Evolutionary conservation across 129 eudicot genomes (phyloP).

Genomic region (Chrysanthemum makinoi): DNA sequence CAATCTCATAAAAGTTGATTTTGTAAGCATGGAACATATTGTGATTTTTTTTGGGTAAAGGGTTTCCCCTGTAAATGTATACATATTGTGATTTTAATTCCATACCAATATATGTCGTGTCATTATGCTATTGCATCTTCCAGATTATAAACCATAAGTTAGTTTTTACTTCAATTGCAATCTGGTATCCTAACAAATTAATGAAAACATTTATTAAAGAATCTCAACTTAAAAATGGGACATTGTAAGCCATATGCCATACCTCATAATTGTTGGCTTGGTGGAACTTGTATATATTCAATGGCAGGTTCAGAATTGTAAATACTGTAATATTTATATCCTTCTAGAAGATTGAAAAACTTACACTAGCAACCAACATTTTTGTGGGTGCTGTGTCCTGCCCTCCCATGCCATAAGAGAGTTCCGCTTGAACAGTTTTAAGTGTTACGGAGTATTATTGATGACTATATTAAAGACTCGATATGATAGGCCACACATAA

Average conservation of each 20-base stretch:
- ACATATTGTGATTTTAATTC: not conserved
- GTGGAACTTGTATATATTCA: too few relatives aligned
- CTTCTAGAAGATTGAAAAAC: too few relatives aligned
- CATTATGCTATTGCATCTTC: constrained; percentile 4
- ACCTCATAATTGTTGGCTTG: not conserved
- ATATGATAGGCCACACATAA: constrained; percentile 6
- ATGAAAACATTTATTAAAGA: not conserved
- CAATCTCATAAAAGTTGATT: constrained; percentile 3
- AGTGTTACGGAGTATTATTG: not conserved
- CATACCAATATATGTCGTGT: not conserved
- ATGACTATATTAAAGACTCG: not conserved
- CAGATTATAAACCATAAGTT: constrained; percentile 11
- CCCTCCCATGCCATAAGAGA: not conserved
- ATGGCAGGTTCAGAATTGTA: too few relatives aligned
- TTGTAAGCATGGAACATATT: not conserved
- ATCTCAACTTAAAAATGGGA: not conserved
- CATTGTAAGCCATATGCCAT: constrained; percentile 1
- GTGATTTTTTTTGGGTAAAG: not conserved
- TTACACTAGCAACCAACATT: too few relatives aligned
- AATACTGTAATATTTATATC: too few relatives aligned
- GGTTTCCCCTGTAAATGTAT: too few relatives aligned
- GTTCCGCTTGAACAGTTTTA: not conserved
- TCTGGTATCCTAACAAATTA: not conserved
- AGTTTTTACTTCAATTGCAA: not conserved
- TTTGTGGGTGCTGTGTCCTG: too few relatives aligned